These are phyloP conservation scores for Codiaeum variegatum DNA, from an alignment of 441 rosid species.

Conservation along the genomic window DNA sequence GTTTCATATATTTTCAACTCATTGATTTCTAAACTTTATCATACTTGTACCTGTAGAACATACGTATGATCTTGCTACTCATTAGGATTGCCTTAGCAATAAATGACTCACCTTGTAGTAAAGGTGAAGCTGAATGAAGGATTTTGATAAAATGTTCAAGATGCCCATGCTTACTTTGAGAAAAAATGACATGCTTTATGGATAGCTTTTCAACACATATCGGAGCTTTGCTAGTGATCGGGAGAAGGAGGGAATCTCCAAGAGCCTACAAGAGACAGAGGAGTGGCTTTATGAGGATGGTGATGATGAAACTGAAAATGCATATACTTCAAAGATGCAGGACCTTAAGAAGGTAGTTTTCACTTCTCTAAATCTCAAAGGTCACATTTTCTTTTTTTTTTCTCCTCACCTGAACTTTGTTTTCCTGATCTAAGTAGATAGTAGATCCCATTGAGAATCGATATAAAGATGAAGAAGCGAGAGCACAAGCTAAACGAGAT, in stretches of 20 bases:
- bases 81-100: not conserved
- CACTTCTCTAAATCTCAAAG: slow-evolving; percentile 6
- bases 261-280: slow-evolving; percentile 53
- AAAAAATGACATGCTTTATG: slow-evolving; percentile 15
- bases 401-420: slow-evolving; percentile 4
- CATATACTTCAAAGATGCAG: slow-evolving; percentile 42
- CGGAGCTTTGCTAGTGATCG: slow-evolving; percentile 48
- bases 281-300: slow-evolving; percentile 66
- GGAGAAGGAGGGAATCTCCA: slow-evolving; percentile 53
- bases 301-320: slow-evolving; percentile 53
- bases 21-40: not conserved
- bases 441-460: slow-evolving; percentile 55
- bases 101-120: not conserved
- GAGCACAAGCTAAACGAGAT: slow-evolving; percentile 42
- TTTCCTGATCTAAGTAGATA: slow-evolving; percentile 31
- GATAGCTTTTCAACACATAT: slow-evolving; percentile 49
- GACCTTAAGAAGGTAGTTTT: slow-evolving; percentile 46
- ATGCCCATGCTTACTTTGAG: not conserved
- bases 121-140: not conserved
- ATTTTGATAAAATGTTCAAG: not conserved
- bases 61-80: not conserved
- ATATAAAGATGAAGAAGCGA: slow-evolving; percentile 55
- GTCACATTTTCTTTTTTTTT: not conserved
- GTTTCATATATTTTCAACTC: not conserved
- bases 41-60: not conserved